These are phyloP conservation scores for Silene noctiflora DNA, from an alignment of 179 eudicot species.

Conservation along the genomic window DNA sequence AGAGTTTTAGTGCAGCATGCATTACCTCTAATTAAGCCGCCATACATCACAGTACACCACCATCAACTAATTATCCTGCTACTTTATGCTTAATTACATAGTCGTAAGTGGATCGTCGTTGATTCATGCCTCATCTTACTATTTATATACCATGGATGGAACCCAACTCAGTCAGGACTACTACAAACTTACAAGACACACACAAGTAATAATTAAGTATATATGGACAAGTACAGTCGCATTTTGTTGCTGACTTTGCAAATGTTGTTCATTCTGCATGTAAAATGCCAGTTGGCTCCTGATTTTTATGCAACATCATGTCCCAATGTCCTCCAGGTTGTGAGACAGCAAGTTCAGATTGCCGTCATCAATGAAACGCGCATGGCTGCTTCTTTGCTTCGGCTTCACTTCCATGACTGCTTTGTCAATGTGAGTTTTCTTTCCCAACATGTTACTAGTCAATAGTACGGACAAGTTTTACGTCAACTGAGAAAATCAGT, in stretches of 20 bases:
- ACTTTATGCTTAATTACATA: too few species aligned
- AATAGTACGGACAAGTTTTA: too few species aligned
- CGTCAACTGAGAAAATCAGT: too few species aligned
- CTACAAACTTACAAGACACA: too few species aligned
- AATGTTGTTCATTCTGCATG: constrained; percentile 8
- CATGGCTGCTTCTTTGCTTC: constrained; percentile 42
- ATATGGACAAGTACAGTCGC: constrained; percentile 9
- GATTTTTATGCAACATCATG: constrained; percentile 35
- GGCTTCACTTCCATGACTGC: constrained; percentile 46
- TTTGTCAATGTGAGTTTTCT: constrained; percentile 34
- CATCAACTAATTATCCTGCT: background rate
- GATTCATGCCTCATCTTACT: background rate
- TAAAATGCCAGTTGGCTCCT: constrained; percentile 27
- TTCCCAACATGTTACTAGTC: too few species aligned
- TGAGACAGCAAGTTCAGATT: constrained; percentile 26
- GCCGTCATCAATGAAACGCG: constrained; percentile 36
- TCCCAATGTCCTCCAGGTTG: constrained; percentile 30
- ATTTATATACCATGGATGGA: background rate
- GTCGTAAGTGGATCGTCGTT: too few species aligned
- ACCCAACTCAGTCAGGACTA: background rate
- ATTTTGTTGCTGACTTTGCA: constrained; percentile 21
- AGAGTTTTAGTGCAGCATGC: constrained; percentile 14
- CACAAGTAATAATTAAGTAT: constrained; percentile 6
- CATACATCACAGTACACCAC: constrained; percentile 28
- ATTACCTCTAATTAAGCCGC: constrained; percentile 28